Evolutionary conservation across 371 early-diverging fungal species (phyloP), one percentile per base, ranked within the genome.

Genomic region (Mucor saturninus): DNA sequence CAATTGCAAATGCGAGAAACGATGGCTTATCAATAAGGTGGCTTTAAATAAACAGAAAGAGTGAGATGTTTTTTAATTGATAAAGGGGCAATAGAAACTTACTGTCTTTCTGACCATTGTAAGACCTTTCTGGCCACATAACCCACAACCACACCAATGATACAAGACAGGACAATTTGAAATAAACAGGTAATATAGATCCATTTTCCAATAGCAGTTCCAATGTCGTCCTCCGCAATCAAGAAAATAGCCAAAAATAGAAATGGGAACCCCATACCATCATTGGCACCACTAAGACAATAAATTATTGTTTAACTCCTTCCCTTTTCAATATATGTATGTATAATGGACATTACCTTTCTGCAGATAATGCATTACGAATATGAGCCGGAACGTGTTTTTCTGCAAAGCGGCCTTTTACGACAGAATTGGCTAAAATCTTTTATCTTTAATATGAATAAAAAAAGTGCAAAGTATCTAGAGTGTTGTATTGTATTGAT

Each of bases 331-430:
- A 26, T 40, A n/a, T 52, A 42, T 21, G 13, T 38, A 21, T 21
- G 21, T 21, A 21, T 21, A 21, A 21, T 21, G 21, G 21, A 21
- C 21, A 21, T 21, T 74, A 83, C 83, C 84, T 87, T 75, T 99
- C 99, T 14, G 93, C 94, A 0, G 94, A 89, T 26, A 99, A 72
- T 10, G 98, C 79, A 70, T 94, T 81, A 56, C 98, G 90, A n/a
- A 98, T 83, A 58, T 91, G 79, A 28, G 83, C 72, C 0, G 97
- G 94, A 21, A 99, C 93, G 66, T 96, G 89, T 62, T 89, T 88
- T 69, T 94, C 95, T 9, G 99, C 98, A 85, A 97, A 98, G 48
- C 89, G 85, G 28, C 99, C 98, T 73, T 95, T 95, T 31, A 98
- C 90, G 7, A 98, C 93, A 14, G 94, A 91, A 82, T 95, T 95